These are phyloP conservation scores for Termitomyces eurrhizus DNA, from an alignment of 768 basidiomycete species.

Conservation along the genomic window DNA sequence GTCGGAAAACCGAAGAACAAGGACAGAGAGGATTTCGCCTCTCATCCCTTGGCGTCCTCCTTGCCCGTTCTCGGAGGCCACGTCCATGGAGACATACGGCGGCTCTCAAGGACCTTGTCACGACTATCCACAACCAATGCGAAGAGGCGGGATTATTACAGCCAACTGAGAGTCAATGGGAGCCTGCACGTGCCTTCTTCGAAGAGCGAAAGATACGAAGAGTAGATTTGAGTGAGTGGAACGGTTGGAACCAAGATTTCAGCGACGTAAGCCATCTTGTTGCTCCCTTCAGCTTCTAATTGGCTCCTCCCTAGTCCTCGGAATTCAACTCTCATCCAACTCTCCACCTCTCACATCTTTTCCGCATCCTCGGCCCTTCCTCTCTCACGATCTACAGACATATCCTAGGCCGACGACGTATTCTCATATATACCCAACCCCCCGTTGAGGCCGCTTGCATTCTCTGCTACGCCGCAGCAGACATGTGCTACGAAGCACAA, in stretches of 20 bases:
- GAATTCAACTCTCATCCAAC: constrained; percentile 40
- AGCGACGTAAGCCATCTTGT: constrained; percentile 39
- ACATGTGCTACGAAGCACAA: constrained; percentile 45
- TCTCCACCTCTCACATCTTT: constrained; percentile 68
- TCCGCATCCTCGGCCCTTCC: constrained; percentile 77
- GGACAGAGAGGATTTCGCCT: constrained; percentile 80
- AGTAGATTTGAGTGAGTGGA: constrained; percentile 58
- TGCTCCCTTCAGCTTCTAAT: neutral
- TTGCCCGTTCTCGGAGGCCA: constrained; percentile 59
- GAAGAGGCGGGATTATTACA: constrained; percentile 45
- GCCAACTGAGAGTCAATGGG: constrained; percentile 57
- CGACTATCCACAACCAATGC: constrained; percentile 46
- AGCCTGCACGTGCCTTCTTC: constrained; percentile 59
- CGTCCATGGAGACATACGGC: constrained; percentile 75
- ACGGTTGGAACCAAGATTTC: constrained; percentile 66
- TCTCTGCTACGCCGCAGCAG: constrained; percentile 65
- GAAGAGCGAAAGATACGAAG: constrained; percentile 52
- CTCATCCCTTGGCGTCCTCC: constrained; percentile 71
- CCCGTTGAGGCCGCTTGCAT: constrained; percentile 79
- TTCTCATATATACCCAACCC: constrained; percentile 78
- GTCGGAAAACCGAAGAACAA: constrained; percentile 61
- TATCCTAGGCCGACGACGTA: constrained; percentile 65
- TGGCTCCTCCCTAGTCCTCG: constrained; percentile 1
- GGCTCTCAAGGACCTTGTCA: constrained; percentile 57
- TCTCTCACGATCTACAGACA: constrained; percentile 78